phyloP scores from a whole-genome alignment of 2,329 filamentous ascomycete species.

The Colletotrichum eleusines region DNA sequence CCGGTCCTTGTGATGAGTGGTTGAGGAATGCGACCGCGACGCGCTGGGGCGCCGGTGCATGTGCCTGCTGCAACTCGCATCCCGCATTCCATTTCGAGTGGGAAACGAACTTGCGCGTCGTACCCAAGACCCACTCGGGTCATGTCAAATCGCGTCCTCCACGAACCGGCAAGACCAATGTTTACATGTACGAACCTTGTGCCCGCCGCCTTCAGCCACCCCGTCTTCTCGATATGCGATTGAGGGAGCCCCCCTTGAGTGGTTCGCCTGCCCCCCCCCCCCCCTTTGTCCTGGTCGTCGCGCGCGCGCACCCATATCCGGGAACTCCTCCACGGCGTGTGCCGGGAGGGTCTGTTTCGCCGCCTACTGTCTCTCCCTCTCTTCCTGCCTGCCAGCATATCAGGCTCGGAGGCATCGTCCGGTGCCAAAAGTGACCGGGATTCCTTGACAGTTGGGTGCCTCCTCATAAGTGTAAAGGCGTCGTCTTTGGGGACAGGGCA shows the following conservation, averaged over 20 bases:
- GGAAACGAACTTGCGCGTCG: not conserved
- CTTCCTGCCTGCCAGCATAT: not conserved
- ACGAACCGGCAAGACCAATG: no score
- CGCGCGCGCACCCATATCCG: no score
- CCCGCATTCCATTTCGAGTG: not conserved
- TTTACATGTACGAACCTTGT: not conserved
- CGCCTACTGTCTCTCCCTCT: not conserved
- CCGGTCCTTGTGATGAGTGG: not conserved
- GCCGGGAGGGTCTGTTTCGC: not conserved
- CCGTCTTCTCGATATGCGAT: not conserved
- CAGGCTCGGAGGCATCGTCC: not conserved
- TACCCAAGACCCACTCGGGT: not conserved
- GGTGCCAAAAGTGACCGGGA: not conserved
- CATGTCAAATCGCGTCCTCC: not conserved
- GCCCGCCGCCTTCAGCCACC: not conserved
- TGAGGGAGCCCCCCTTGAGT: not conserved
- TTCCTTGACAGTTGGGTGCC: not conserved
- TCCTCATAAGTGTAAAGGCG: not conserved
- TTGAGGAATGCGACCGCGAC: not conserved
- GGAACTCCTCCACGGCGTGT: not conserved
- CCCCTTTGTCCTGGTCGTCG: not conserved
- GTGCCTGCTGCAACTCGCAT: constrained; percentile 15
- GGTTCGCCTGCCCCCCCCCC: not conserved
- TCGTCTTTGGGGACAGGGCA: not conserved
- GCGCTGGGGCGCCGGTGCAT: constrained; percentile 7